Base-by-base conservation (phyloP, 2,329 filamentous ascomycete genomes). In the Talaromyces rugulosus region DNA sequence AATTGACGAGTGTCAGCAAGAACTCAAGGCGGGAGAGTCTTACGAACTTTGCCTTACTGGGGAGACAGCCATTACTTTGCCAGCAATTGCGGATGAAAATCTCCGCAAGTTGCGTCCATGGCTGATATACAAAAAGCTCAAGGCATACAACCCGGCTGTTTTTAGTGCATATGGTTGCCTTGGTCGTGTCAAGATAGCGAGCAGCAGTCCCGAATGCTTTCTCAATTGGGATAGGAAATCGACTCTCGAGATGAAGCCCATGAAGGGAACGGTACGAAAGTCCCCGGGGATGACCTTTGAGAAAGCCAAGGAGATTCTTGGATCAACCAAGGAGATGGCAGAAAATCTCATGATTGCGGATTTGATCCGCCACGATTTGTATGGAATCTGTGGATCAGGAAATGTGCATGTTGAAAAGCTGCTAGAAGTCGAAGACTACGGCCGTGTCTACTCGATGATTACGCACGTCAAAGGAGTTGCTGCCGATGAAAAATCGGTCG, bases 321-420 rank as follows among this genome's bases (percentile, higher is more conserved):
- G 89, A 62, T 84, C 91, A 0, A 89, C 90, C 27, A 98, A 98
- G 74, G 95, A 98, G 75, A 88, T 91, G 69, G 94, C 94, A 0
- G 94, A 98, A 79, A 98, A 98, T 71, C 83, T 98, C 28, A 98
- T 98, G 95, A 97, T 98, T 69, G 93, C 96, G 2, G 94, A 98
- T 74, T 82, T 98, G 0, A 95, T 97, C n/a, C 86, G 94, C 0
- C 94, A 98, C 71, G 94, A 98, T 74, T 81, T 98, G 12, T 90
- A 96, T 74, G 87, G 88, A n/a, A 87, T 96, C 8, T 91, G 89
- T 64, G 91, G 90, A 5, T 84, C 89, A 1, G 88, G 87, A 0
- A 84, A 85, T 62, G 92, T 97, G 0, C 74, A 78, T 5, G 92
- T 96, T 1, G 86, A 88, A 14, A 88, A 92, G 60, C 80, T 97